Evolutionary conservation across 371 early-diverging fungal genomes (phyloP).

Genomic region (Lichtheimia ornata): DNA sequence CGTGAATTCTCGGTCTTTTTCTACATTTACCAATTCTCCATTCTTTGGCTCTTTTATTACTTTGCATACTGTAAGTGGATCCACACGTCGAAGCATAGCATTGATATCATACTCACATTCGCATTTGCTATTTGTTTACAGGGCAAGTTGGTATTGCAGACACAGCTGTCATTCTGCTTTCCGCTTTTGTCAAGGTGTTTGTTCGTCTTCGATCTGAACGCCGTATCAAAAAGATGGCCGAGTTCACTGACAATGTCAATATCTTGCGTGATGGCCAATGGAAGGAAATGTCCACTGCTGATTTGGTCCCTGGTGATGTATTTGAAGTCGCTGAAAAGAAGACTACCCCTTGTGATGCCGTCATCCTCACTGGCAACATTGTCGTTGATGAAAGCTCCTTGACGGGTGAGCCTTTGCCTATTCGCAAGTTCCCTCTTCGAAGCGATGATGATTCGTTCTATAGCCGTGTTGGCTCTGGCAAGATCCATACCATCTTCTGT

Average conservation of each 20-base stretch:
- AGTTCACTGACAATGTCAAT: slow-evolving; percentile 35
- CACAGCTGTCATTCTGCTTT: slow-evolving; percentile 61
- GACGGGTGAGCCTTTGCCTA: slow-evolving; percentile 85
- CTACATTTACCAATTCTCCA: slow-evolving; percentile 76
- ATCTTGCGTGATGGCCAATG: slow-evolving; percentile 65
- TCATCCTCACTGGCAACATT: slow-evolving; percentile 69
- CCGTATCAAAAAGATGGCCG: slow-evolving; percentile 64
- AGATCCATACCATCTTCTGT: slow-evolving; percentile 60
- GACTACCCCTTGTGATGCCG: slow-evolving; percentile 69
- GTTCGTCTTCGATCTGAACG: slow-evolving; percentile 59
- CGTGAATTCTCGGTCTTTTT: slow-evolving; percentile 63
- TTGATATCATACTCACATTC: slow-evolving; percentile 50
- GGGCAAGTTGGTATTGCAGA: slow-evolving; percentile 66
- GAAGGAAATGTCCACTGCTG: slow-evolving; percentile 45
- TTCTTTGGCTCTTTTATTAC: slow-evolving; percentile 70
- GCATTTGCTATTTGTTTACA: slow-evolving; percentile 53
- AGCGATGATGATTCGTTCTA: slow-evolving; percentile 40
- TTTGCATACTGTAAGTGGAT: slow-evolving; percentile 9
- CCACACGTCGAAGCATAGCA: slow-evolving; percentile 62
- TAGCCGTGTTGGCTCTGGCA: slow-evolving; percentile 35
- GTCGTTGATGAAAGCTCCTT: slow-evolving; percentile 85
- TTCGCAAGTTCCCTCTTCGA: slow-evolving; percentile 71
- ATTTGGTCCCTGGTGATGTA: slow-evolving; percentile 72
- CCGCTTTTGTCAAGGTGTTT: slow-evolving; percentile 66
- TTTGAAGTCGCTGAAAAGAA: slow-evolving; percentile 29